Percentiles rank a stretch among this genome's conserved stretches.
Conservation (phyloP, 768 basidiomycete species). For the Lanmaoa pseudosensibilis region DNA sequence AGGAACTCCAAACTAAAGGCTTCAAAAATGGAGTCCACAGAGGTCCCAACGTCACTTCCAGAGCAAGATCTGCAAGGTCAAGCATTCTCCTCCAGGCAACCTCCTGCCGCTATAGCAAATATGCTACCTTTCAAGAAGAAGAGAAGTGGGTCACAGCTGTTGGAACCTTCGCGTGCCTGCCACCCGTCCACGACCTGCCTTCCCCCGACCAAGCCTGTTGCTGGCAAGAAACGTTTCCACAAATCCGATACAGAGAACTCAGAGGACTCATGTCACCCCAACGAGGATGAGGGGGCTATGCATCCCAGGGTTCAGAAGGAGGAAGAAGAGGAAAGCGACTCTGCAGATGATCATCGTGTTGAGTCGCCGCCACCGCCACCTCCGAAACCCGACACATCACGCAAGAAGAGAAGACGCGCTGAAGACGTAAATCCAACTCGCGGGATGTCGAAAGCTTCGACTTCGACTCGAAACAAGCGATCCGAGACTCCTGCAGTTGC, state of each 20-base stretch:
- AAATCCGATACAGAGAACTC: slow-evolving; percentile 29
- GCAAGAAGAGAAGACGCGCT: slow-evolving; percentile 51
- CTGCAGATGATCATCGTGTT: slow-evolving; percentile 40
- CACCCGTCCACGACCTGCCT: slow-evolving; percentile 1
- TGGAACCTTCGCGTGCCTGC: slow-evolving; percentile 4
- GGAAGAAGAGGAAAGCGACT: slow-evolving; percentile 43
- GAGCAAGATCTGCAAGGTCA: slow-evolving; percentile 43
- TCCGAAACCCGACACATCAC: slow-evolving; percentile 18
- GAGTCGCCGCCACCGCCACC: slow-evolving; percentile 33
- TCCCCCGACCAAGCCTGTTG: slow-evolving; percentile 6
- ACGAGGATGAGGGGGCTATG: slow-evolving; percentile 30
- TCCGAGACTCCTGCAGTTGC: slow-evolving; percentile 29
- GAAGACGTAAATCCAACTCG: slow-evolving; percentile 28
- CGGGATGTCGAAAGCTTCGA: slow-evolving; percentile 24
- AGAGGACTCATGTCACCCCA: slow-evolving; percentile 13
- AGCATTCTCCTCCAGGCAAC: slow-evolving; percentile 6
- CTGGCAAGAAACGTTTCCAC: slow-evolving; percentile 22
- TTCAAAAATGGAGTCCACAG: slow-evolving; percentile 30
- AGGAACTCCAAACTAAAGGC: slow-evolving; percentile 11
- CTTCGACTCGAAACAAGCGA: slow-evolving; percentile 29
- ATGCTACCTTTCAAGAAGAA: slow-evolving; percentile 9
- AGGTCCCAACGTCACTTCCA: slow-evolving; percentile 61
- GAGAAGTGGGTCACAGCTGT: not conserved
- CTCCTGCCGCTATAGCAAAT: slow-evolving; percentile 4
- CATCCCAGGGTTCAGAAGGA: slow-evolving; percentile 25